These are phyloP conservation scores for Lepidium africanum DNA, from an alignment of 345 rosid species.

Conservation along the genomic window DNA sequence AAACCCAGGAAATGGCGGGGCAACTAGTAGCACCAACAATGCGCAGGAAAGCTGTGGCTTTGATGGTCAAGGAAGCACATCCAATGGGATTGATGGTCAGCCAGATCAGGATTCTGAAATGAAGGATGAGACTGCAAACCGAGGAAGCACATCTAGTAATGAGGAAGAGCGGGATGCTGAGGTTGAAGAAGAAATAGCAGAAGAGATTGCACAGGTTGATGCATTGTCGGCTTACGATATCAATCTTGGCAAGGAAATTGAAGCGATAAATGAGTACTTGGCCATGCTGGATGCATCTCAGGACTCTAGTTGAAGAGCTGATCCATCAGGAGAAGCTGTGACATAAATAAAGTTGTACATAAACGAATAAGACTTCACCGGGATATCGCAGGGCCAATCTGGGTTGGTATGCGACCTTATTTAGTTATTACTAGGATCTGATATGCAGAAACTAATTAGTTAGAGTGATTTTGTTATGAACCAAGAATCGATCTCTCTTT, in stretches of 20 bases:
- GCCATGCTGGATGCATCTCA: slow-evolving; percentile 43
- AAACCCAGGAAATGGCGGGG: slow-evolving; percentile 4
- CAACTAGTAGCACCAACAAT: background rate
- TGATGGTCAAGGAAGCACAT: background rate
- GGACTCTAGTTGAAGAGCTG: slow-evolving; percentile 11
- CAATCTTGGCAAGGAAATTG: slow-evolving; percentile 65
- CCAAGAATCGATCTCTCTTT: too few relatives aligned
- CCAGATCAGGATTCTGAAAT: slow-evolving; percentile 60
- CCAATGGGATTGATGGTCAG: slow-evolving; percentile 8
- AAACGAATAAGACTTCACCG: background rate
- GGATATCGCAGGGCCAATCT: background rate
- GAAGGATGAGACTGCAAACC: slow-evolving; percentile 39
- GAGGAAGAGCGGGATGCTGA: slow-evolving; percentile 51
- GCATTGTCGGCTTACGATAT: slow-evolving; percentile 70
- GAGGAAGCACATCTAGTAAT: slow-evolving; percentile 4
- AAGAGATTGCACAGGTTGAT: slow-evolving; percentile 46
- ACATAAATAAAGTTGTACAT: background rate
- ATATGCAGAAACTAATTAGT: background rate
- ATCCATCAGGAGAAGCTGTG: background rate
- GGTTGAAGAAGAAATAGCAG: slow-evolving; percentile 66
- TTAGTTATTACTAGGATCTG: background rate
- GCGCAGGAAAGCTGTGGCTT: background rate
- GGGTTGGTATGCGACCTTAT: slow-evolving; percentile 5
- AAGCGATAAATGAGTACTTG: slow-evolving; percentile 59
- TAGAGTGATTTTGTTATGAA: background rate